Conservation (phyloP, 768 basidiomycete genomes). For the Leccinum imitatum region DNA sequence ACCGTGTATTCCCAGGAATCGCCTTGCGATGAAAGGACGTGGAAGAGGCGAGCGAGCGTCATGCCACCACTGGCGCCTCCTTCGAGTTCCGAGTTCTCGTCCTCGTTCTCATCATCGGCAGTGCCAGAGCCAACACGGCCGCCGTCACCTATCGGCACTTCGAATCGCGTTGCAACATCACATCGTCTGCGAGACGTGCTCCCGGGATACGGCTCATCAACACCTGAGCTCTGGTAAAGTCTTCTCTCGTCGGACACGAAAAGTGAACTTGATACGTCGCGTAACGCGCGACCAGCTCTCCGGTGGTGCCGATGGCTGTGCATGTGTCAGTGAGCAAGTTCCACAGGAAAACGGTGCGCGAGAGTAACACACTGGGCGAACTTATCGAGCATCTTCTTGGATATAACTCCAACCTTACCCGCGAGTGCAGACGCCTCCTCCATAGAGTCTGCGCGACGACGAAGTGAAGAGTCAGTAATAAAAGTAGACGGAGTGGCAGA, state of each 20-base stretch:
- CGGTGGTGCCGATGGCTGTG: constrained; percentile 65
- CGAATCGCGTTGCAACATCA: constrained; percentile 74
- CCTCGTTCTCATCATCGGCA: not conserved
- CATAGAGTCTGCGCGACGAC: constrained; percentile 62
- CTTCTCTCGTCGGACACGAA: constrained; percentile 62
- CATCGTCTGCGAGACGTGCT: constrained; percentile 66
- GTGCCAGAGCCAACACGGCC: not conserved
- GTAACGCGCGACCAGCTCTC: constrained; percentile 62
- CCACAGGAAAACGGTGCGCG: not conserved
- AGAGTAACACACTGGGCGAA: not conserved
- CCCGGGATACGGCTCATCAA: constrained; percentile 65
- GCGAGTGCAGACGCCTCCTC: constrained; percentile 81
- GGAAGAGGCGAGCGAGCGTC: constrained; percentile 61
- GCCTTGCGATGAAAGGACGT: constrained; percentile 48
- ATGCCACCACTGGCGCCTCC: constrained; percentile 18
- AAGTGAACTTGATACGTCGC: constrained; percentile 79
- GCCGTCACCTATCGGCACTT: constrained; percentile 52
- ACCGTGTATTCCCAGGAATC: constrained; percentile 68
- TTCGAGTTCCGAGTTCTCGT: not conserved
- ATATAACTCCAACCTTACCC: constrained; percentile 73
- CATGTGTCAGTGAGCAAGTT: no score
- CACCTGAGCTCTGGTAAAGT: constrained; percentile 52
- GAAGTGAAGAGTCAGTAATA: not conserved
- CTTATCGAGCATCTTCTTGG: constrained; percentile 66
- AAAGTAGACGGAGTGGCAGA: not conserved